A percentile compares a stretch with the other conserved stretches of the same genome.
Conservation (phyloP, 2,329 filamentous ascomycete genomes). For the Colletotrichum cuscutae region DNA sequence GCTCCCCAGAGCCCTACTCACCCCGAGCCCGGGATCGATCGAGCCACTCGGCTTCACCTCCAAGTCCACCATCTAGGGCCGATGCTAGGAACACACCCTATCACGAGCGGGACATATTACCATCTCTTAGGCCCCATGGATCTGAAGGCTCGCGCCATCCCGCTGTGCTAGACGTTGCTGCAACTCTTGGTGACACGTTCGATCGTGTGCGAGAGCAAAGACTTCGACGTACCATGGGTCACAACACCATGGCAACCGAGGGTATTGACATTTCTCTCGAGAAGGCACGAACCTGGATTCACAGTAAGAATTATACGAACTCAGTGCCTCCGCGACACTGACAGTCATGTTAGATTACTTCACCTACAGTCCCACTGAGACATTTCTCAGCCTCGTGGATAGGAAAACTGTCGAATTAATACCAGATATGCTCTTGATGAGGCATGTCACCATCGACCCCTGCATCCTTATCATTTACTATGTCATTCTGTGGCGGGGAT, state of each 20-base stretch:
- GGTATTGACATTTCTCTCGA: slow-evolving; percentile 42
- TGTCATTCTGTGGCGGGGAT: slow-evolving; percentile 44
- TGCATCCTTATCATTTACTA: slow-evolving; percentile 46
- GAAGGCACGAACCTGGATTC: slow-evolving; percentile 42
- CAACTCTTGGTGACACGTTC: slow-evolving; percentile 42
- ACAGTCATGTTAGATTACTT: slow-evolving; percentile 40
- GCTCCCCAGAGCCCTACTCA: background rate
- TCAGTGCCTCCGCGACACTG: background rate
- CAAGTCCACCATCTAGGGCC: background rate
- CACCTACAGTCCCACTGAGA: slow-evolving; percentile 41
- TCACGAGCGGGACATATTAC: background rate
- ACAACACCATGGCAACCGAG: slow-evolving; percentile 38
- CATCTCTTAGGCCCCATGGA: background rate
- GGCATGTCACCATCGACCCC: slow-evolving; percentile 43
- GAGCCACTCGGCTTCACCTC: background rate
- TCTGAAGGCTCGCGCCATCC: background rate
- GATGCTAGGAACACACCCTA: background rate
- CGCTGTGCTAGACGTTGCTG: slow-evolving; percentile 39
- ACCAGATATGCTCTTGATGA: slow-evolving; percentile 42
- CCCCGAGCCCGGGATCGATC: background rate
- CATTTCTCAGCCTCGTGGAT: slow-evolving; percentile 43
- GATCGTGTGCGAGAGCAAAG: slow-evolving; percentile 41
- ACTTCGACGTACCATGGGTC: slow-evolving; percentile 36
- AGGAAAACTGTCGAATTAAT: slow-evolving; percentile 42
- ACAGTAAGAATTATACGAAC: slow-evolving; percentile 35